phyloP scores from a whole-genome alignment of 2,329 filamentous ascomycete species.

The Scolecobasidium constrictum region DNA sequence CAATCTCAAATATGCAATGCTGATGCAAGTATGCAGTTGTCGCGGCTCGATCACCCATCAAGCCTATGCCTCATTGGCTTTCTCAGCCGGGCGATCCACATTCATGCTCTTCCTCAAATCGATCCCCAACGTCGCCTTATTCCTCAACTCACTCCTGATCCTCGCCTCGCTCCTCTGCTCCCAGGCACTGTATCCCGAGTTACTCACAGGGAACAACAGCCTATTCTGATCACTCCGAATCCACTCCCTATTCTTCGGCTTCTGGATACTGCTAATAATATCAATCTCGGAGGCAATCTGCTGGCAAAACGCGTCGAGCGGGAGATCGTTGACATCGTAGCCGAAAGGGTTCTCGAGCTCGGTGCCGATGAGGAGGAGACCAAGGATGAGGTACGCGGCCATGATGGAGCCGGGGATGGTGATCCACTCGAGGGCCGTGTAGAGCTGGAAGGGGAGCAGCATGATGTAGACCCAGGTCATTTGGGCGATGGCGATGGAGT shows the following conservation, averaged over 20 bases:
- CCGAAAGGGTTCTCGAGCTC: slow-evolving; percentile 84
- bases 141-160: slow-evolving; percentile 7
- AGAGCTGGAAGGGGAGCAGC: slow-evolving; percentile 72
- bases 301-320: slow-evolving; percentile 67
- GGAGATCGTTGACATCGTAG: slow-evolving; percentile 71
- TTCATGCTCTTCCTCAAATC: slow-evolving; percentile 5
- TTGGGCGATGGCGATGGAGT: slow-evolving; percentile 74
- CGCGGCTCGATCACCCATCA: too few species aligned
- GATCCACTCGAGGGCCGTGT: slow-evolving; percentile 53
- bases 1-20: too few species aligned
- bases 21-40: too few species aligned
- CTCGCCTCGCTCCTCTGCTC: slow-evolving; percentile 1
- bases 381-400: slow-evolving; percentile 74
- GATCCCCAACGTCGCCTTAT: slow-evolving; percentile 9
- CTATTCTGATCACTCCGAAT: slow-evolving; percentile 37
- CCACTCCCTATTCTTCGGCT: slow-evolving; percentile 41
- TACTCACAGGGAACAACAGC: slow-evolving; percentile 46
- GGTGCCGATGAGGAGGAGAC: slow-evolving; percentile 62
- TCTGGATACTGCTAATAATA: slow-evolving; percentile 52
- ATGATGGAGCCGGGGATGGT: slow-evolving; percentile 59
- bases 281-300: slow-evolving; percentile 66
- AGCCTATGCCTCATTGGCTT: neutral
- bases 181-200: slow-evolving; percentile 7
- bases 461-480: slow-evolving; percentile 80
- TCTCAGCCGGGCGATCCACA: neutral